Evolutionary conservation across 495 filamentous ascomycete species (phyloP).

Genomic region (Penicillium crystallinum): DNA sequence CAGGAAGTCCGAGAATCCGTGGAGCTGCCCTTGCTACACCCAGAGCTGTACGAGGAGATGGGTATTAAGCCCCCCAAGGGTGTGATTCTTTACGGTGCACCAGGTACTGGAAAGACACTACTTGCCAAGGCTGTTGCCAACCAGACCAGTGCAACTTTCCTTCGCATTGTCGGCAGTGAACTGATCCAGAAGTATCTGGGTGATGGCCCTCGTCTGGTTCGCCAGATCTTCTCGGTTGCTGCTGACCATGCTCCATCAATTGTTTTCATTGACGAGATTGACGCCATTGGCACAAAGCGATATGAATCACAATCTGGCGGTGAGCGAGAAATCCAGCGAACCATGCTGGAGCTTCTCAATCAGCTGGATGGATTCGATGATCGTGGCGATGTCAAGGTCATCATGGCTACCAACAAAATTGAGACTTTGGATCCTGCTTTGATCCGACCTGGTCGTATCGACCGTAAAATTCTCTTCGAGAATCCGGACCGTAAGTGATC

Average conservation of each 20-base stretch:
- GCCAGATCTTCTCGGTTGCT: conserved; percentile 96
- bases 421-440: conserved; percentile 94
- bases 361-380: conserved; percentile 99
- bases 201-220: conserved; percentile 88
- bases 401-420: conserved; percentile 99
- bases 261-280: conserved; percentile 99
- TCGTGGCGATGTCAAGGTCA: conserved; percentile 97
- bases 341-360: conserved; percentile 97
- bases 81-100: conserved; percentile 97
- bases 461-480: conserved; percentile 98
- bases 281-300: conserved; percentile 97
- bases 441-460: conserved; percentile 96
- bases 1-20: conserved; percentile 98
- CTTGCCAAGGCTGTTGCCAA: conserved; percentile 98
- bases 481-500: conserved; percentile 81
- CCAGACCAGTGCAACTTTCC: conserved; percentile 95
- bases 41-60: conserved; percentile 99
- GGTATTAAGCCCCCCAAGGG: conserved; percentile 99
- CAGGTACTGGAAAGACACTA: conserved; percentile 95
- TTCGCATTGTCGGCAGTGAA: conserved; percentile 96
- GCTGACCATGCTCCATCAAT: conserved; percentile 96
- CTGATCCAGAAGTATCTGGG: conserved; percentile 99
- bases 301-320: conserved; percentile 97
- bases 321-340: conserved; percentile 95
- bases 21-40: conserved; percentile 91